Evolutionary conservation across 768 basidiomycete genomes (phyloP).

Genomic region (Sporobolomyces phaffii): DNA sequence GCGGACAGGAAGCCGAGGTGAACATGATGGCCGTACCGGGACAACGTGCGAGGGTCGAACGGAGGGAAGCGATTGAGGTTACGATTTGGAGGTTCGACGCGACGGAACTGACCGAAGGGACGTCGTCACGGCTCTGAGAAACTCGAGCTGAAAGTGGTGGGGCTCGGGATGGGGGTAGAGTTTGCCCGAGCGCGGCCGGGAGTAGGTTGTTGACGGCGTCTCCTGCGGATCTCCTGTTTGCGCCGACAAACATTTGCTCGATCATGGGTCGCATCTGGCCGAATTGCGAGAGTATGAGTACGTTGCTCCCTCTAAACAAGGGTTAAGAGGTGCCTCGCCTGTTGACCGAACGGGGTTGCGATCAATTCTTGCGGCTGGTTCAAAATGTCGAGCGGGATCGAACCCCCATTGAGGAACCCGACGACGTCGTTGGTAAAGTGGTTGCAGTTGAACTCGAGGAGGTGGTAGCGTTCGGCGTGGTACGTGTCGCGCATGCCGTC

Average conservation of each 20-base stretch:
- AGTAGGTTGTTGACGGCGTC: constrained; percentile 34
- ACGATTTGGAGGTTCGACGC: constrained; percentile 63
- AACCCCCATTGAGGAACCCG: constrained; percentile 35
- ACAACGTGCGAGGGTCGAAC: constrained; percentile 59
- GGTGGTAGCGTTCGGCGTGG: constrained; percentile 44
- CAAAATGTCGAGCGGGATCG: constrained; percentile 36
- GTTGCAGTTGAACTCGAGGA: constrained; percentile 42
- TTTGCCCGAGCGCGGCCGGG: neutral
- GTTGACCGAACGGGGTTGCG: constrained; percentile 68
- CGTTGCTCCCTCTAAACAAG: constrained; percentile 47
- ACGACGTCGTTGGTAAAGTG: constrained; percentile 40
- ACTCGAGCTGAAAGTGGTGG: neutral
- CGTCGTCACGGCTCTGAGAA: constrained; percentile 23
- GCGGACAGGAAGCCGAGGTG: constrained; percentile 67
- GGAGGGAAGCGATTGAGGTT: constrained; percentile 69
- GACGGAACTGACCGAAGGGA: constrained; percentile 49
- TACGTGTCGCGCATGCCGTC: constrained; percentile 68
- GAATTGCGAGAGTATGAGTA: neutral
- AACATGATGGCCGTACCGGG: constrained; percentile 74
- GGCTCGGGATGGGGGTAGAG: neutral
- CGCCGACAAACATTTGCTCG: constrained; percentile 65
- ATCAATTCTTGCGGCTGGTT: constrained; percentile 42
- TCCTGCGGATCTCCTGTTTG: neutral
- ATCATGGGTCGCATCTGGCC: constrained; percentile 69
- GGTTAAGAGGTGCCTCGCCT: constrained; percentile 62